phyloP scores from a whole-genome alignment of 805 yeast species.

The Candida takata region DNA sequence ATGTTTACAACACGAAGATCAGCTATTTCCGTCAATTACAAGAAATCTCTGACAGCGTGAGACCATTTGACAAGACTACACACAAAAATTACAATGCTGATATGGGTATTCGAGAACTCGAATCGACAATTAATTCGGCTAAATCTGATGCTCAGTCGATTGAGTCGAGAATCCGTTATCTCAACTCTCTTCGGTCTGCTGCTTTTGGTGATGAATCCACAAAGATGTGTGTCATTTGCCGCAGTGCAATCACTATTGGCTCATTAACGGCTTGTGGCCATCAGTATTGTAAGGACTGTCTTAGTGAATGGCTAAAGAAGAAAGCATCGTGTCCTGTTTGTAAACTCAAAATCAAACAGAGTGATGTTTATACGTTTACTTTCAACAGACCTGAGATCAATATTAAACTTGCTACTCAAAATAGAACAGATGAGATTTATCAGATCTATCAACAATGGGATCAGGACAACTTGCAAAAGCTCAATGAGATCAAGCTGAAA shows the following conservation, averaged over 20 bases:
- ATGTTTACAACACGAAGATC: constrained; percentile 70
- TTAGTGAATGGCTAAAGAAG: constrained; percentile 61
- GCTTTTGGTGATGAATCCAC: constrained; percentile 22
- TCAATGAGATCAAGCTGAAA: constrained; percentile 35
- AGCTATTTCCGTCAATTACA: constrained; percentile 82
- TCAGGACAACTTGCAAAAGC: constrained; percentile 34
- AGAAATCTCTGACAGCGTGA: constrained; percentile 76
- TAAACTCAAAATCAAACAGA: constrained; percentile 40
- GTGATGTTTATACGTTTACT: constrained; percentile 65
- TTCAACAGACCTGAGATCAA: constrained; percentile 45
- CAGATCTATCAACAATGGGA: constrained; percentile 31
- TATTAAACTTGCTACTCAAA: constrained; percentile 36
- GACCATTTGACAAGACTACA: constrained; percentile 34
- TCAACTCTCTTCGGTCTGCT: constrained; percentile 34
- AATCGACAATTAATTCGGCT: background rate
- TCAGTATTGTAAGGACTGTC: constrained; percentile 77
- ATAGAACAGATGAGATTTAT: constrained; percentile 7
- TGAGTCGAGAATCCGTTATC: constrained; percentile 39
- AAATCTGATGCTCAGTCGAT: constrained; percentile 12
- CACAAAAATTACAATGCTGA: constrained; percentile 9
- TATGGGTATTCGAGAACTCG: background rate
- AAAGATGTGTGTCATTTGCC: constrained; percentile 69
- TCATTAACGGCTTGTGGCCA: constrained; percentile 89
- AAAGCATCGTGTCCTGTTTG: constrained; percentile 75
- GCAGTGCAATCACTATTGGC: constrained; percentile 62